phyloP scores from a whole-genome alignment of 2,329 filamentous ascomycete species.

The Exophiala lecanii-corni region DNA sequence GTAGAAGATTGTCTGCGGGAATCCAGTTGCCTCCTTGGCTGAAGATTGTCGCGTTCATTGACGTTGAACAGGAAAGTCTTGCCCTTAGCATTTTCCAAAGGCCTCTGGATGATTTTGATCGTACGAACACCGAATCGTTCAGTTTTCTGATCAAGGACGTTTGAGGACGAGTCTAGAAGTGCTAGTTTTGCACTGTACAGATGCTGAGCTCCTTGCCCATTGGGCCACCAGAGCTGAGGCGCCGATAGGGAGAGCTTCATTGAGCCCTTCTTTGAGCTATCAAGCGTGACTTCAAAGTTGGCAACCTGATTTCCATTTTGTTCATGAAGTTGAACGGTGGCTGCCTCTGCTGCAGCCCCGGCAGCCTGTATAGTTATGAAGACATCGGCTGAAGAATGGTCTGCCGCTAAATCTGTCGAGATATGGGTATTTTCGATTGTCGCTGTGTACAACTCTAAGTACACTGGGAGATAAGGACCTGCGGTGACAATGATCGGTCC shows the following conservation, averaged over 20 bases:
- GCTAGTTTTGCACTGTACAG: slow-evolving; percentile 52
- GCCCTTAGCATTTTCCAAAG: slow-evolving; percentile 45
- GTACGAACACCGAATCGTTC: slow-evolving; percentile 54
- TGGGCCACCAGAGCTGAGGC: slow-evolving; percentile 55
- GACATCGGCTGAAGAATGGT: slow-evolving; percentile 37
- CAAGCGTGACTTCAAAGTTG: background rate
- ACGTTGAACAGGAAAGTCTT: slow-evolving; percentile 62
- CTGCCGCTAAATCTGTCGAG: slow-evolving; percentile 32
- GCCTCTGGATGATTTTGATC: slow-evolving; percentile 38
- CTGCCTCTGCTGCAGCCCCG: slow-evolving; percentile 21
- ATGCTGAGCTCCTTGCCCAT: slow-evolving; percentile 54
- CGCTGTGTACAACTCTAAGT: slow-evolving; percentile 59
- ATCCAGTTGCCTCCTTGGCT: slow-evolving; percentile 64
- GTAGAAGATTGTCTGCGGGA: slow-evolving; percentile 57
- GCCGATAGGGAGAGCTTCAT: slow-evolving; percentile 20
- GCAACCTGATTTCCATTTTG: slow-evolving; percentile 33
- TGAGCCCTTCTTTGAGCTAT: background rate
- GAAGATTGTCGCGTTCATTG: slow-evolving; percentile 63
- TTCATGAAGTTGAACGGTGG: slow-evolving; percentile 29
- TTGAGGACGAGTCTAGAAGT: slow-evolving; percentile 33
- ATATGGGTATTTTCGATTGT: slow-evolving; percentile 57
- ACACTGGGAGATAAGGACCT: slow-evolving; percentile 63
- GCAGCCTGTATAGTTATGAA: slow-evolving; percentile 36
- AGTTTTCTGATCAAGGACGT: slow-evolving; percentile 39
- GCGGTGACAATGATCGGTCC: slow-evolving; percentile 59